Base-by-base conservation (phyloP, 768 basidiomycete genomes). In the Imleria badia region DNA sequence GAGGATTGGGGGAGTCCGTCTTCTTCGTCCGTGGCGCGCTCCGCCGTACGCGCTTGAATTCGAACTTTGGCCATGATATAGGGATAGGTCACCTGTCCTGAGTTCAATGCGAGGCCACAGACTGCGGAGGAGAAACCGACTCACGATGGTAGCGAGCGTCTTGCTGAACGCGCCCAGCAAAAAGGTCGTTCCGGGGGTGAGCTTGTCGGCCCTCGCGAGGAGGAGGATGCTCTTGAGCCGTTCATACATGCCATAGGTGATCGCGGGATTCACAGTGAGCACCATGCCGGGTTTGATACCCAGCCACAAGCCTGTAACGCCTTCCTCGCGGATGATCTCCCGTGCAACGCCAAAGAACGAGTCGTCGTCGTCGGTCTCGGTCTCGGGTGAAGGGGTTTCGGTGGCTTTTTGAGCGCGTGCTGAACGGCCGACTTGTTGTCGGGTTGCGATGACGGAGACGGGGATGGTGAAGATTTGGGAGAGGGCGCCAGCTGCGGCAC, bases 391-490 rank as follows among this genome's bases (percentile, higher is more conserved):
- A n/a, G 36, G 8, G 9, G 20, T 38, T 15, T 56, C 46, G 38
- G 8, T 10, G 17, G 20, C 20, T 7, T 20, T 35, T 10, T 43
- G 30, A 8, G 38, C 14, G 26, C 34, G 31, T 10, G 31, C 59
- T 1, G 77, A 70, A 14, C 76, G 78, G 40, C 90, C 89, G 46
- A 98, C 82, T 73, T 99, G 97, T 72, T 99, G 97, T 14, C 97
- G 84, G 5, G 96, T 98, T 15, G 97, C 97, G 65, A 99, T 97
- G 47, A 98, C 96, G 8, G 93, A 84, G 14, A 98, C 96, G 11
- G 97, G 97, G 61, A 98, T 97, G 20, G 97, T 99, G 75, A 98
- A 98, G 52, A 98, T 87, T 71, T 98, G 97, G 6, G 95, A 95
- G 17, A 98, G 82, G 0, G 86, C 96, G 3, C 96, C 97, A 1